Base-by-base conservation (phyloP, 2,329 filamentous ascomycete species). In the Nigrospora sphaerica region DNA sequence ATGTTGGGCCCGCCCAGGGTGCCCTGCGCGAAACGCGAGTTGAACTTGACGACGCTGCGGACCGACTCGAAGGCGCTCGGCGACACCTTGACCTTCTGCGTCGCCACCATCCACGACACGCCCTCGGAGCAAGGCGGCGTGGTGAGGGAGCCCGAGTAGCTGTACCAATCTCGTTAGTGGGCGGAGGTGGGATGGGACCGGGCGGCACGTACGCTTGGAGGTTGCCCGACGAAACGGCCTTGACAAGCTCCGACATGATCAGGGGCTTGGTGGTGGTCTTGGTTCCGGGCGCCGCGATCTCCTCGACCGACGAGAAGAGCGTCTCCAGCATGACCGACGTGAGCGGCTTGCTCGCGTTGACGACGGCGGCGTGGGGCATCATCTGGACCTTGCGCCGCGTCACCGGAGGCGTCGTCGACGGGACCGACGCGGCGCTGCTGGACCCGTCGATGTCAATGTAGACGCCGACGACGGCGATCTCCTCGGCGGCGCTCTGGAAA, bases 51-150 rank as follows among this genome's bases (percentile, higher is more conserved):
- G 38, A 73, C 64, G 34, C 67, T 60, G 44, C 69, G 65, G 14
- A 62, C 69, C 40, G 57, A 60, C 39, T 58, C 53, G 51, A 69
- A 73, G 13, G 68, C 68, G 12, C 57, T 40, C 10, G 62, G 54
- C 5, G 65, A 64, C 36, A 75, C 52, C 37, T 55, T 48, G 32
- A 73, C 63, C 42, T 64, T 66, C 46, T 68, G 58, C 4, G 70
- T 68, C n/a, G 68, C 64, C 9, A 76, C 71, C 45, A 72, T 65
- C 73, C 73, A 76, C 49, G 58, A 58, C 31, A 76, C 71, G 18
- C 64, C 66, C 55, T 76, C 72, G 13, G 61, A 61, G 62, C 73
- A 76, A 3, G 72, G 73, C 17, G 73, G 72, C 10, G 72, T 75
- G 12, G 73, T 75, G 33, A 75, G 62, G 4, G 71, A 74, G 23